These are phyloP conservation scores for Rubia tinctorum DNA, from an alignment of 305 asterid genomes.

Conservation along the genomic window DNA sequence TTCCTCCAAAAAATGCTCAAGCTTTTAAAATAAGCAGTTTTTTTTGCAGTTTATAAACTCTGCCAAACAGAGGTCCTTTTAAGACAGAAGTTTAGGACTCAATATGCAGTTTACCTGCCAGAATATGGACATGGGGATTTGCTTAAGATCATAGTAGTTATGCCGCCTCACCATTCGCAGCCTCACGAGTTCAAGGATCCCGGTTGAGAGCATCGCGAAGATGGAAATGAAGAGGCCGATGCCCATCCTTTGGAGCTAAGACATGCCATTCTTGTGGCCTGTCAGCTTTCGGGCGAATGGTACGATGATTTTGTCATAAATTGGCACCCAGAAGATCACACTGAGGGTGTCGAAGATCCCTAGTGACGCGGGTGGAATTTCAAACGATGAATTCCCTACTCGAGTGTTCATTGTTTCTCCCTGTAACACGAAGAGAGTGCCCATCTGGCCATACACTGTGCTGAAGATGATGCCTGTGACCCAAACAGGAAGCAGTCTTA, in stretches of 20 bases:
- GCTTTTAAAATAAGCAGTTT: no score
- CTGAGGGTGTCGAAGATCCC: conserved; percentile 27
- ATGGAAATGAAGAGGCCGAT: conserved; percentile 24
- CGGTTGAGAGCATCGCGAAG: conserved; percentile 22
- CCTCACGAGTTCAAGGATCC: conserved; percentile 22
- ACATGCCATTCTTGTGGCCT: conserved; percentile 24
- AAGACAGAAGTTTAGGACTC: no score
- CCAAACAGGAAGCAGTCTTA: conserved; percentile 22
- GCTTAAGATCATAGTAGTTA: conserved; percentile 1
- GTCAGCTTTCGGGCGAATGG: conserved; percentile 22
- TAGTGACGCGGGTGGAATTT: conserved; percentile 20
- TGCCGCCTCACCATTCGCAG: conserved; percentile 19
- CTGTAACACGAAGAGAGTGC: conserved; percentile 23
- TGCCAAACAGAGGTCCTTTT: no score
- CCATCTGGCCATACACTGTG: conserved; percentile 20
- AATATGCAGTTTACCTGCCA: conserved; percentile 11
- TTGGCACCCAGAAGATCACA: conserved; percentile 28
- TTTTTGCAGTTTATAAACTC: no score
- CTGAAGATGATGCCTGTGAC: conserved; percentile 23
- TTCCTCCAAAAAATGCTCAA: no score
- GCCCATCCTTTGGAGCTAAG: conserved; percentile 26
- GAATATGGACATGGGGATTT: conserved; percentile 18
- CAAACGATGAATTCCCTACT: conserved; percentile 17
- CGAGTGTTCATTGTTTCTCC: conserved; percentile 21
- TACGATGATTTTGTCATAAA: conserved; percentile 21